Base-by-base conservation (phyloP, 495 filamentous ascomycete species). In the Podospora pseudopauciseta region DNA sequence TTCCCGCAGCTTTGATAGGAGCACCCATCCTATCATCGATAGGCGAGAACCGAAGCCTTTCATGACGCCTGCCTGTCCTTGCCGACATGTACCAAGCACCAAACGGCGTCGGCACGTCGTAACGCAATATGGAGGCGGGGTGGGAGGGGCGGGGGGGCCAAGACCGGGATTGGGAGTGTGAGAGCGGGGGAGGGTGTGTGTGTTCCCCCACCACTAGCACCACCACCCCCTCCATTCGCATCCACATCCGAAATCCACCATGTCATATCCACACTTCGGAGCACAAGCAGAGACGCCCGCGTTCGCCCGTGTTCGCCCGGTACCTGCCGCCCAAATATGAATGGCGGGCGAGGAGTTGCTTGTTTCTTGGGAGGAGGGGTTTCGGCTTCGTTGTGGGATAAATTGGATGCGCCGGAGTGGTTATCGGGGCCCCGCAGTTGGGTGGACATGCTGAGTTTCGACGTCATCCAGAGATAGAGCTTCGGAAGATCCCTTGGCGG, bases 1-100 rank as follows among this genome's bases (percentile, higher is more conserved):
- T 68, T 63, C 67, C 65, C 30, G 27, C 23, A 39, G 63, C 56
- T 26, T 55, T 73, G 73, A 73, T 74, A 73, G 66, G 74, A 60
- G n/a, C 30, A 54, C 34, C 18, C 53, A 13, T 20, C 32, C 23
- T 16, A 49, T n/a, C 19, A 28, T 20, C 28, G 65, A 61, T 32
- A 61, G 59, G 27, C 59, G 59, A 61, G 59, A 20, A 56, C 2
- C 54, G 11, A 56, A 20, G 19, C 16, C 16, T 20, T 56, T 56
- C 54, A 18, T 56, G 54, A 58, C 55, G 55, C 55, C n/a, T 26
- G 55, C 19, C 30, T 56, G 20, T 55, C 49, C 15, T 55, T 15
- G 44, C 58, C 53, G 57, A 16, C 27, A 2, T 19, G 55, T 26
- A 58, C n/a, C 55, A 26, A 20, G 55, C 23, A 58, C n/a, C n/a